Percentiles rank a stretch among this genome's conserved stretches.
These are phyloP conservation scores for Trypanosoma avium DNA, from an alignment of 208 protist genomes.

Conservation along the genomic window DNA sequence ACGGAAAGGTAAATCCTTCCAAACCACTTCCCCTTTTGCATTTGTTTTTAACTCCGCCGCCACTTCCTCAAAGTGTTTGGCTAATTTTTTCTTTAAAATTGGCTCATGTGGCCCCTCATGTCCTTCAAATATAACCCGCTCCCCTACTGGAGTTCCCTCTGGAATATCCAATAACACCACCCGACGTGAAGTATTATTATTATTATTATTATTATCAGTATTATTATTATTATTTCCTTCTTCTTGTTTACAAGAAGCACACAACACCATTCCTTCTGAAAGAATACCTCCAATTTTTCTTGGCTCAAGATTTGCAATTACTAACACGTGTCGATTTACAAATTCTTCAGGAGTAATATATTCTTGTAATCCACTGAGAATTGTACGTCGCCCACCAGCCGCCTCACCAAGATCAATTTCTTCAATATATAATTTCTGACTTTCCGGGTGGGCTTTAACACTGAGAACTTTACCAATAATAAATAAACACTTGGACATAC, in stretches of 20 bases:
- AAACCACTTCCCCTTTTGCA: slow-evolving; percentile 72
- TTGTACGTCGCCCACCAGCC: slow-evolving; percentile 75
- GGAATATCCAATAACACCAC: slow-evolving; percentile 89
- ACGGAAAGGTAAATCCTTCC: slow-evolving; percentile 63
- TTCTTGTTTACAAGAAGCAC: slow-evolving; percentile 65
- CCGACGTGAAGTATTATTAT: too few relatives aligned
- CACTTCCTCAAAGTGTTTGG: slow-evolving; percentile 90
- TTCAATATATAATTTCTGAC: slow-evolving; percentile 91
- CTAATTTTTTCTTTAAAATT: slow-evolving; percentile 91
- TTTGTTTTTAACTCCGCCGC: slow-evolving; percentile 69
- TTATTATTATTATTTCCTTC: too few relatives aligned
- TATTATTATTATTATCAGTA: too few relatives aligned
- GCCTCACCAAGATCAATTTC: slow-evolving; percentile 93
- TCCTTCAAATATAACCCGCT: slow-evolving; percentile 88
- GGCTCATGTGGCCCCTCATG: slow-evolving; percentile 74
- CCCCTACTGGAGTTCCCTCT: slow-evolving; percentile 80
- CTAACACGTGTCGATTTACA: slow-evolving; percentile 76
- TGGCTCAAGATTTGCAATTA: slow-evolving; percentile 94
- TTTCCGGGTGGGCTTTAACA: slow-evolving; percentile 88
- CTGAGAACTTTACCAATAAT: slow-evolving; percentile 86
- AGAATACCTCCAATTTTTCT: slow-evolving; percentile 89
- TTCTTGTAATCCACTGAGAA: slow-evolving; percentile 91
- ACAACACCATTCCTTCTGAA: slow-evolving; percentile 94
- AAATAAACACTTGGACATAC: slow-evolving; percentile 87
- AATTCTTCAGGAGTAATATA: slow-evolving; percentile 85